phyloP scores from a whole-genome alignment of 352 stramenopile genomes.

The Elongisporangium prolatum region DNA sequence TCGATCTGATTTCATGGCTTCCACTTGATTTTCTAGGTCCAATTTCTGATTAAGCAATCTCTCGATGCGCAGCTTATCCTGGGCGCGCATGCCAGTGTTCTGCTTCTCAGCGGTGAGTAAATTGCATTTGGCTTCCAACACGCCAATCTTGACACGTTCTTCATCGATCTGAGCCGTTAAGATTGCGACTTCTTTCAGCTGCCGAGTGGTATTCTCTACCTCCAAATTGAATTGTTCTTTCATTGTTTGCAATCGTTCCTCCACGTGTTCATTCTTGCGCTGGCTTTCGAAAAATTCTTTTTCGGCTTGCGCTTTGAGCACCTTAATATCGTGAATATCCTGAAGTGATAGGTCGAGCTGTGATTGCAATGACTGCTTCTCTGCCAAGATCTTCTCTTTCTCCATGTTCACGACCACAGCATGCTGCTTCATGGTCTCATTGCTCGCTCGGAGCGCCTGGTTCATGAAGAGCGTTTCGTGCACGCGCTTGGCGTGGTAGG shows the following conservation, averaged over 20 bases:
- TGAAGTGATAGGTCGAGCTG: constrained; percentile 24
- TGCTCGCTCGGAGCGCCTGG: constrained; percentile 50
- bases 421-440: constrained; percentile 65
- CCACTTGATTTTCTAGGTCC: constrained; percentile 61
- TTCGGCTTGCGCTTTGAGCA: constrained; percentile 35
- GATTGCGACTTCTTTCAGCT: constrained; percentile 33
- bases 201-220: constrained; percentile 28
- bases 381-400: constrained; percentile 40
- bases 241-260: constrained; percentile 46
- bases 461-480: constrained; percentile 79
- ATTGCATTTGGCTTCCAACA: constrained; percentile 67
- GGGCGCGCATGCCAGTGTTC: constrained; percentile 68
- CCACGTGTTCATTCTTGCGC: constrained; percentile 41
- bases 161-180: constrained; percentile 44
- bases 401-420: constrained; percentile 49
- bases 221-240: constrained; percentile 67
- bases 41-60: constrained; percentile 73
- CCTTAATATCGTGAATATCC: constrained; percentile 26
- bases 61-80: constrained; percentile 81
- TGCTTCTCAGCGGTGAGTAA: constrained; percentile 64
- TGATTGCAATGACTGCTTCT: constrained; percentile 31
- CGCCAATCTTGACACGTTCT: constrained; percentile 49
- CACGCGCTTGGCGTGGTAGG: constrained; percentile 57
- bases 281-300: constrained; percentile 44
- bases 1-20: constrained; percentile 46